Conservation (phyloP, 148 eudicot species). For the Heliamphora exappendiculata region DNA sequence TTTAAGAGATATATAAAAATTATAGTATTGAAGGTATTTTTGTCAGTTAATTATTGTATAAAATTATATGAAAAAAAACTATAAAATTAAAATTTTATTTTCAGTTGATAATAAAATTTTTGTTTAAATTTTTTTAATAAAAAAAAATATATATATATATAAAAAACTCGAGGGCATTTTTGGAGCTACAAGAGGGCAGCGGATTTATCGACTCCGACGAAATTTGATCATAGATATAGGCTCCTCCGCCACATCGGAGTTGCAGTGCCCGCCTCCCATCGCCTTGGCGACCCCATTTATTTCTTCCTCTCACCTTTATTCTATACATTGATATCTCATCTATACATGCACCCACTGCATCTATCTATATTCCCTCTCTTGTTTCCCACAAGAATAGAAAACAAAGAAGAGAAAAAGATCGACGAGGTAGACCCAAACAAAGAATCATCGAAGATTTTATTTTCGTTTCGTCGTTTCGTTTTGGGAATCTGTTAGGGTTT, state of each 20-base stretch:
- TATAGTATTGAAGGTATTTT: too few relatives aligned
- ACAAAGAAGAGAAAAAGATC: not conserved
- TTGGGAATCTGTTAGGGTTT: constrained; percentile 12
- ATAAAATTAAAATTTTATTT: too few relatives aligned
- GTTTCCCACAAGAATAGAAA: not conserved
- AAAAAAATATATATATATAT: too few relatives aligned
- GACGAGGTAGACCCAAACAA: not conserved
- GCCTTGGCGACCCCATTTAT: not conserved
- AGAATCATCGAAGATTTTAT: too few relatives aligned
- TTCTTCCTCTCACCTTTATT: not conserved
- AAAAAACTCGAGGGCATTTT: constrained; percentile 5
- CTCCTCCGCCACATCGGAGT: constrained; percentile 29
- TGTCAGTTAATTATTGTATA: too few relatives aligned
- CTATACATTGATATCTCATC: not conserved
- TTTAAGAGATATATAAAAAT: too few relatives aligned
- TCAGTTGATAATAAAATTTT: too few relatives aligned
- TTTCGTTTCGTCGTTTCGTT: not conserved
- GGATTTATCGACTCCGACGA: constrained; percentile 21
- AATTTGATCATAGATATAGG: constrained; percentile 8
- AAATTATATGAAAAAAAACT: too few relatives aligned
- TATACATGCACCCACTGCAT: not conserved
- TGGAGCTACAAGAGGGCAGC: constrained; percentile 1
- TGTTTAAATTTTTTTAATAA: too few relatives aligned
- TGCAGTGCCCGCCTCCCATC: constrained; percentile 2
- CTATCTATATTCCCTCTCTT: too few relatives aligned